Evolutionary conservation across 2,329 filamentous ascomycete genomes (phyloP), one percentile per base, ranked within the genome.

Genomic region (Scopulariopsis brevicaulis): DNA sequence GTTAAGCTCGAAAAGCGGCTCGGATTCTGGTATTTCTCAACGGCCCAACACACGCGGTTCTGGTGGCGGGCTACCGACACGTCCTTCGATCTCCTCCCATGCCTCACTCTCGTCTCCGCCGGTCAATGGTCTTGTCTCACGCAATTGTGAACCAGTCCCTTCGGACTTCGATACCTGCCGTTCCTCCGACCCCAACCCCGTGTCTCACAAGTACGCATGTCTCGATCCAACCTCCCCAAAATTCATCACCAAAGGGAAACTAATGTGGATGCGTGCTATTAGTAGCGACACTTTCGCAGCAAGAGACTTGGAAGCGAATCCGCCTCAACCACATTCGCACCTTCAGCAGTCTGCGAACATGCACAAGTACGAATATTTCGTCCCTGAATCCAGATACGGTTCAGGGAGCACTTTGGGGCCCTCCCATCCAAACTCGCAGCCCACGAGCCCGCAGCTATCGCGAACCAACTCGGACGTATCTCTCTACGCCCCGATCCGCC

Each of bases 381-480:
- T 62, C 0, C 60, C 68, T 32, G 70, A 73, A 57, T 65, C 69
- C 25, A 66, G 63, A 15, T 68, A 69, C 5, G 62, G 66, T 37
- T 72, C 70, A 0, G 74, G 74, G 22, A 68, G 64, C 14, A 71
- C 71, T 11, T 69, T 71, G 66, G 73, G 70, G 59, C 71, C 67
- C 64, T 70, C 69, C 1, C 67, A 71, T 53, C 66, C 71, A 4
- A 35, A 34, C 14, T 60, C 65, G 48, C 60, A 65, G 14, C 56
- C 65, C 6, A 59, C 65, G 14, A 66, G 62, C 24, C 57, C 67
- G 3, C 61, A 66, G 1, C 66, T 77, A 10, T 65, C 68, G 14
- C 69, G 73, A 14, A 67, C 71, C n/a, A 72, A 72, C 59, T 81
- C 79, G 7, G 78, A 81, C 32, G 60, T 73, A 2, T 75, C 76